Conservation (phyloP, 768 basidiomycete species). For the Boletus pseudopeckii region DNA sequence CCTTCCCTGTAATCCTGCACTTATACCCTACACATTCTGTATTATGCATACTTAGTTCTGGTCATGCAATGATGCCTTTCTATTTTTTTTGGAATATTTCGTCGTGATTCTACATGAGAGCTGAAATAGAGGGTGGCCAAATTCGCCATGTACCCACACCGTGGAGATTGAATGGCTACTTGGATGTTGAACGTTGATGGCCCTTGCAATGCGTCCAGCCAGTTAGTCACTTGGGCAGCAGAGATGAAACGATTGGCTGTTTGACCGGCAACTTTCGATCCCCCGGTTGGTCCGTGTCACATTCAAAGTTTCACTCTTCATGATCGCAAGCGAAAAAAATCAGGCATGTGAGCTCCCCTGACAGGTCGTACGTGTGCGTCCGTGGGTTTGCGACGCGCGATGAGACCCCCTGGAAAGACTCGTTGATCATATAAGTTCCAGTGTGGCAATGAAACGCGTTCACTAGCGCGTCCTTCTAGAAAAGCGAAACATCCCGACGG, state of each 20-base stretch:
- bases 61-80: constrained; percentile 2
- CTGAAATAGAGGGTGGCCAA: too few species aligned
- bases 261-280: neutral
- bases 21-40: constrained; percentile 23
- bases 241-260: neutral
- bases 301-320: too few species aligned
- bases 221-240: too few species aligned
- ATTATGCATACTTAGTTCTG: constrained; percentile 12
- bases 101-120: neutral
- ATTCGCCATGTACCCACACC: too few species aligned
- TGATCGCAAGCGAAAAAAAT: too few species aligned
- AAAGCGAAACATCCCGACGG: neutral
- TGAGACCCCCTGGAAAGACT: neutral
- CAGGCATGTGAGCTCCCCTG: too few species aligned
- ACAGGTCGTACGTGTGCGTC: too few species aligned
- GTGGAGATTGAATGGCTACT: neutral
- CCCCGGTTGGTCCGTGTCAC: neutral
- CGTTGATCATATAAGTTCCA: neutral
- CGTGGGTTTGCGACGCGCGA: neutral
- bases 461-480: neutral
- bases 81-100: constrained; percentile 6
- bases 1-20: constrained; percentile 12
- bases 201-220: neutral
- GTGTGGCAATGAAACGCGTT: neutral
- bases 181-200: neutral